Conservation (phyloP, 2,329 filamentous ascomycete genomes). For the Hypocreales sp. region DNA sequence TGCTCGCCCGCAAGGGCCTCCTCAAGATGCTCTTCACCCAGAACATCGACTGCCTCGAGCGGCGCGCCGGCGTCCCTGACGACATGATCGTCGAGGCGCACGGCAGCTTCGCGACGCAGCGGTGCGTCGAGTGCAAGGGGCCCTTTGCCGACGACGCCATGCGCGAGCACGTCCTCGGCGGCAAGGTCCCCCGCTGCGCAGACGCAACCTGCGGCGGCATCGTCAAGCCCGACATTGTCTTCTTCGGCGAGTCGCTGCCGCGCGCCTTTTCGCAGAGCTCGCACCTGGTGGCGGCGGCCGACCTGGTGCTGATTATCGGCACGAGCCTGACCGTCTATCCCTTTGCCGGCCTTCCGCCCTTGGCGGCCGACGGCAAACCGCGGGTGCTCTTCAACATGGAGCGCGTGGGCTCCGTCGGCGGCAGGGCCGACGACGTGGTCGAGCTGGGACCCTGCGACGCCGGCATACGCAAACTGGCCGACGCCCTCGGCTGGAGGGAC, state of each 20-base stretch:
- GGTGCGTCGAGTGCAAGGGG: constrained; percentile 75
- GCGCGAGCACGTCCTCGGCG: constrained; percentile 49
- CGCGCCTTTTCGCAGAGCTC: constrained; percentile 18
- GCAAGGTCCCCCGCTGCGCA: constrained; percentile 55
- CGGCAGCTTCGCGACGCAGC: constrained; percentile 82
- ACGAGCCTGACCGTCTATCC: constrained; percentile 81
- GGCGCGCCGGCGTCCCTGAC: constrained; percentile 65
- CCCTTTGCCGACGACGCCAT: constrained; percentile 61
- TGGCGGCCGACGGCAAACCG: constrained; percentile 47
- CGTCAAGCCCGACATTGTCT: constrained; percentile 90
- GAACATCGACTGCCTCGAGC: constrained; percentile 93
- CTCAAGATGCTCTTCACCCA: constrained; percentile 86
- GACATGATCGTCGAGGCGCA: constrained; percentile 85
- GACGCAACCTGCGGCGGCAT: constrained; percentile 51
- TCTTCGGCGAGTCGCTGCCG: constrained; percentile 64
- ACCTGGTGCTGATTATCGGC: constrained; percentile 73
- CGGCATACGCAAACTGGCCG: constrained; percentile 64
- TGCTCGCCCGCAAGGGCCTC: constrained; percentile 65
- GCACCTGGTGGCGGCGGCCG: constrained; percentile 42
- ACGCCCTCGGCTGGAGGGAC: constrained; percentile 68
- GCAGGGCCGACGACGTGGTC: constrained; percentile 68
- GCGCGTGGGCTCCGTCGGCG: constrained; percentile 63
- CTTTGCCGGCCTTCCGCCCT: constrained; percentile 64
- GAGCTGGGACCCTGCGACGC: constrained; percentile 70
- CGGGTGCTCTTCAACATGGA: constrained; percentile 82